Percentiles rank a stretch among this genome's conserved stretches.
Evolutionary conservation across 208 protist species (phyloP).

Genomic region (Leishmania turanica): DNA sequence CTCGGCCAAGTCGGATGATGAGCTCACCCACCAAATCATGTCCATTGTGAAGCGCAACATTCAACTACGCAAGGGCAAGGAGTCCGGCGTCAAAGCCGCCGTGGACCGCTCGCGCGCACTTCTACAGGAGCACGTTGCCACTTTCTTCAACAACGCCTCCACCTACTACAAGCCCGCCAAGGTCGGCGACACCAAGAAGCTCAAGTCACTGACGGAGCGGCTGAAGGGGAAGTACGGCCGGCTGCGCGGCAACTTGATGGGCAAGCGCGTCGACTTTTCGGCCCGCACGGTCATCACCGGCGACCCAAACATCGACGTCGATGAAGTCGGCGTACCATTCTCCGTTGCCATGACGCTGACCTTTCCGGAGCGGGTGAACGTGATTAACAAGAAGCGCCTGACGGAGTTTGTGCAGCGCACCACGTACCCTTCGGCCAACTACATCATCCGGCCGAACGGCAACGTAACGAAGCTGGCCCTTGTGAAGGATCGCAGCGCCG

Average conservation of each 20-base stretch:
- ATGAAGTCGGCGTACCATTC: conserved; percentile 99
- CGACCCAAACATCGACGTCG: conserved; percentile 97
- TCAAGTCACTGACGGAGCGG: conserved; percentile 98
- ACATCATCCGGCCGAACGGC: conserved; percentile 88
- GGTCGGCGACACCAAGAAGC: conserved; percentile 90
- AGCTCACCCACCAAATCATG: conserved; percentile 98
- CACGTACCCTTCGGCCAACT: conserved; percentile 98
- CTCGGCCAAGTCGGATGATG: conserved; percentile 93
- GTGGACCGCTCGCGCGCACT: conserved; percentile 87
- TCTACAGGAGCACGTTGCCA: conserved; percentile 98
- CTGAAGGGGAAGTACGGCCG: conserved; percentile 99
- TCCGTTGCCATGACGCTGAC: conserved; percentile 98
- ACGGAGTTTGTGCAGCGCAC: conserved; percentile 93
- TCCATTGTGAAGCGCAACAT: conserved; percentile 98
- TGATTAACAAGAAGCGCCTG: conserved; percentile 97
- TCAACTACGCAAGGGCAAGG: conserved; percentile 86
- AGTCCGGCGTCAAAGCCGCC: conserved; percentile 86
- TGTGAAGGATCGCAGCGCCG: conserved; percentile 73
- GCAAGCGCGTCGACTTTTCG: conserved; percentile 99
- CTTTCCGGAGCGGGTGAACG: conserved; percentile 99
- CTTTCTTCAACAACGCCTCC: conserved; percentile 98
- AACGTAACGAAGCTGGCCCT: conserved; percentile 93
- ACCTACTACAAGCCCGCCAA: conserved; percentile 92
- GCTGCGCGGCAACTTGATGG: conserved; percentile 99
- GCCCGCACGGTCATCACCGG: conserved; percentile 99